These are phyloP conservation scores for Cucumis cinereus DNA, from an alignment of 306 rosid species.

Conservation along the genomic window DNA sequence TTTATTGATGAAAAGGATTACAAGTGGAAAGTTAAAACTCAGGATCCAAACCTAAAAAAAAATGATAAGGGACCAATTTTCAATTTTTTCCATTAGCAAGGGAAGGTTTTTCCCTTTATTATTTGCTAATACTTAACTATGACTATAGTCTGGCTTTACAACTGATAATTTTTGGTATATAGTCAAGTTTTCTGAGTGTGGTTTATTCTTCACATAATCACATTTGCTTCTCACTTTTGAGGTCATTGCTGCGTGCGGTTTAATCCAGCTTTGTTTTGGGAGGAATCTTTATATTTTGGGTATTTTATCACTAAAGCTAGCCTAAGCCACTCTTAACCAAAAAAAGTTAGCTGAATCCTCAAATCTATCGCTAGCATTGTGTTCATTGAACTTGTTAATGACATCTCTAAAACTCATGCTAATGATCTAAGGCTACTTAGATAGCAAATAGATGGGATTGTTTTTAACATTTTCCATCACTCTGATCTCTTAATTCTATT, in stretches of 20 bases:
- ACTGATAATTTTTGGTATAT: neutral
- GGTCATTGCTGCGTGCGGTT: neutral
- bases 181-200: neutral
- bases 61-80: neutral
- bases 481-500: neutral
- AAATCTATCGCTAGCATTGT: neutral
- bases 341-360: neutral
- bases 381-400: neutral
- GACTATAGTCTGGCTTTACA: neutral
- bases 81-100: slow-evolving; percentile 1
- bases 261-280: neutral
- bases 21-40: neutral
- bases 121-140: neutral
- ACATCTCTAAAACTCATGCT: neutral
- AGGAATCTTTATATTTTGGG: neutral
- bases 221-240: neutral
- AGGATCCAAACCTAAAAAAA: neutral
- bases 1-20: neutral
- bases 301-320: neutral
- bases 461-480: neutral
- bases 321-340: neutral
- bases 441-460: neutral
- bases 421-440: neutral
- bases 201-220: neutral
- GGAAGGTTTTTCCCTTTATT: neutral